Evolutionary conservation across 768 basidiomycete genomes (phyloP).

Genomic region (Suillus subalutaceus): DNA sequence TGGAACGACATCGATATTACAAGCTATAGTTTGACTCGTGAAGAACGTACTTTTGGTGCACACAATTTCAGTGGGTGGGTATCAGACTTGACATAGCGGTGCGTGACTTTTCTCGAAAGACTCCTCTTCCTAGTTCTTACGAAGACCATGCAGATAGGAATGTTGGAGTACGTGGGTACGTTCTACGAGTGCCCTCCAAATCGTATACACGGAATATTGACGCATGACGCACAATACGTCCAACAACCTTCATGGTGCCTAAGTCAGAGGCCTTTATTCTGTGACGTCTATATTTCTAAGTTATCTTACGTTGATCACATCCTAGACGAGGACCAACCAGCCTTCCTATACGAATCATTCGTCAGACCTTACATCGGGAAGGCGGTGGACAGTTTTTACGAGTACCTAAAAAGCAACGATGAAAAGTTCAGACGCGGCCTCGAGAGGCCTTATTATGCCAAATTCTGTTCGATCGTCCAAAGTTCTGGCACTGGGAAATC

Average conservation of each 20-base stretch:
- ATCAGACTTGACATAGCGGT: background rate
- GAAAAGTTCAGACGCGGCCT: background rate
- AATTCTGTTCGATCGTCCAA: constrained; percentile 19
- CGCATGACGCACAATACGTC: background rate
- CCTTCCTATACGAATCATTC: constrained; percentile 1
- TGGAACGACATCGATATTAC: background rate
- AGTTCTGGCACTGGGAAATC: constrained; percentile 27
- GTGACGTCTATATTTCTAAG: no score
- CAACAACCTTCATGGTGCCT: background rate
- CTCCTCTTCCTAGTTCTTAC: background rate
- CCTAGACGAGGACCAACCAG: no score
- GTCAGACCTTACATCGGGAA: constrained; percentile 5
- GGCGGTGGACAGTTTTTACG: constrained; percentile 21
- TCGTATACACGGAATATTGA: background rate
- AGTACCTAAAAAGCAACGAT: constrained; percentile 21
- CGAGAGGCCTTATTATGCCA: constrained; percentile 9
- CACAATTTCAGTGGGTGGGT: background rate
- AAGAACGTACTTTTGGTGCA: background rate
- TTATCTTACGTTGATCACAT: no score
- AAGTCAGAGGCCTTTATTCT: no score
- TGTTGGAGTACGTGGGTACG: background rate
- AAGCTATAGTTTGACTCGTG: background rate
- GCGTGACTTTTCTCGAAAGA: background rate
- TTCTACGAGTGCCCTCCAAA: background rate
- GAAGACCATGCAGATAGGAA: background rate